Evolutionary conservation across 129 eudicot species (phyloP).

Genomic region (Pulicaria dysenterica): DNA sequence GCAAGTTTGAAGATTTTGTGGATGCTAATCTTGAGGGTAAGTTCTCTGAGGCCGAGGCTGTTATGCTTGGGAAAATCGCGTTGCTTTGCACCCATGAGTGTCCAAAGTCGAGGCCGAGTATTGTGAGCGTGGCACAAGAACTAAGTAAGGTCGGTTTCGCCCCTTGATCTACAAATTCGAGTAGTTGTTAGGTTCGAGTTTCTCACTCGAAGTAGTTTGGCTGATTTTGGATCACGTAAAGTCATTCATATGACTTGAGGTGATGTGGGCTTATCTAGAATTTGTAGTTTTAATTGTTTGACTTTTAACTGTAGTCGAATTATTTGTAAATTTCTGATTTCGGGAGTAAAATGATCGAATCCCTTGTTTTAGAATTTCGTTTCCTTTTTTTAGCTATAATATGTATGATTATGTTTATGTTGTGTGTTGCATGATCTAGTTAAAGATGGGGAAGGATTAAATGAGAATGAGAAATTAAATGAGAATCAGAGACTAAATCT

Average conservation of each 20-base stretch:
- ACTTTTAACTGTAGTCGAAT: slow-evolving; percentile 32
- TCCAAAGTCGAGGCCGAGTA: slow-evolving; percentile 63
- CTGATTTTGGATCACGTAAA: slow-evolving; percentile 8
- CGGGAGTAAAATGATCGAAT: too few relatives aligned
- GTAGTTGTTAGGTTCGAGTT: slow-evolving; percentile 32
- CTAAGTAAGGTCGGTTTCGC: slow-evolving; percentile 35
- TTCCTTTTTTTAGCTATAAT: too few relatives aligned
- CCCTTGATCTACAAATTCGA: slow-evolving; percentile 24
- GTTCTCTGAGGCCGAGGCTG: slow-evolving; percentile 66
- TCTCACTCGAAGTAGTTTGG: slow-evolving; percentile 35
- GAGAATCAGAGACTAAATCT: too few relatives aligned
- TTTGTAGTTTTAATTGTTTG: slow-evolving; percentile 23
- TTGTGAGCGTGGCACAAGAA: slow-evolving; percentile 56
- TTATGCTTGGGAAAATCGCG: slow-evolving; percentile 67
- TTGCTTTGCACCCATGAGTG: slow-evolving; percentile 73
- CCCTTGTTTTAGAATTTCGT: too few relatives aligned
- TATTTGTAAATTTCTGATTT: slow-evolving; percentile 6
- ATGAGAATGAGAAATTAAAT: too few relatives aligned
- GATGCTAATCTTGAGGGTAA: slow-evolving; percentile 73
- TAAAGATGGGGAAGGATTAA: too few relatives aligned
- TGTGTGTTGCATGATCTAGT: too few relatives aligned
- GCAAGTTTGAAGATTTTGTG: slow-evolving; percentile 65
- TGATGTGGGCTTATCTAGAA: slow-evolving; percentile 1
- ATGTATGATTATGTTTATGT: neutral
- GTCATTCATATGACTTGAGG: neutral